Conservation (phyloP, 2,329 filamentous ascomycete genomes). For the Penicillium sp. region DNA sequence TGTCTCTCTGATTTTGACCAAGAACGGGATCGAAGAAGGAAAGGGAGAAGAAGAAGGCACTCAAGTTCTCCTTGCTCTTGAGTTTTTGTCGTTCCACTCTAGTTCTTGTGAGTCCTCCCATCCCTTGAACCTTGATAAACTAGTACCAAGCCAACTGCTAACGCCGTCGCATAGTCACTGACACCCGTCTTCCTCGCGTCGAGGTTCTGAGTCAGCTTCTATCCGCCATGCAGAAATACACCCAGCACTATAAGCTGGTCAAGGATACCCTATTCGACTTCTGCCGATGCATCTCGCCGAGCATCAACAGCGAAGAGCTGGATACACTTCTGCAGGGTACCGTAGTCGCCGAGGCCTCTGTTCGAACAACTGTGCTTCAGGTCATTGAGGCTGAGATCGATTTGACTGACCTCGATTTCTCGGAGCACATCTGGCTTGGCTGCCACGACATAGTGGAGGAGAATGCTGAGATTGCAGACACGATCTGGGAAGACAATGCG, state of each 20-base stretch:
- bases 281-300: constrained; percentile 78
- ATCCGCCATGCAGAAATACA: constrained; percentile 79
- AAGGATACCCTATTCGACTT: constrained; percentile 89
- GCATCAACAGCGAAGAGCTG: constrained; percentile 71
- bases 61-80: constrained; percentile 82
- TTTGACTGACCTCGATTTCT: constrained; percentile 80
- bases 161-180: constrained; percentile 46
- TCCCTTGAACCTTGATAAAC: not conserved
- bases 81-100: constrained; percentile 86
- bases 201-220: constrained; percentile 72
- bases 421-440: constrained; percentile 88
- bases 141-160: not conserved
- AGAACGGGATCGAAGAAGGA: constrained; percentile 68
- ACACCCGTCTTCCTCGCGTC: constrained; percentile 71
- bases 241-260: constrained; percentile 90
- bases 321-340: constrained; percentile 70
- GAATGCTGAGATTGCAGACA: constrained; percentile 75
- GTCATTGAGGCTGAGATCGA: constrained; percentile 90
- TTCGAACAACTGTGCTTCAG: constrained; percentile 81
- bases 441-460: constrained; percentile 88
- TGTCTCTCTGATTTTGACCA: constrained; percentile 71
- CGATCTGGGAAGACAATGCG: constrained; percentile 94
- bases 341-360: constrained; percentile 74
- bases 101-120: constrained; percentile 57
- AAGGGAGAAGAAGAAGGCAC: constrained; percentile 76